These are phyloP conservation scores for Umbilicus rupestris DNA, from an alignment of 164 flowering plant genomes.

Conservation along the genomic window DNA sequence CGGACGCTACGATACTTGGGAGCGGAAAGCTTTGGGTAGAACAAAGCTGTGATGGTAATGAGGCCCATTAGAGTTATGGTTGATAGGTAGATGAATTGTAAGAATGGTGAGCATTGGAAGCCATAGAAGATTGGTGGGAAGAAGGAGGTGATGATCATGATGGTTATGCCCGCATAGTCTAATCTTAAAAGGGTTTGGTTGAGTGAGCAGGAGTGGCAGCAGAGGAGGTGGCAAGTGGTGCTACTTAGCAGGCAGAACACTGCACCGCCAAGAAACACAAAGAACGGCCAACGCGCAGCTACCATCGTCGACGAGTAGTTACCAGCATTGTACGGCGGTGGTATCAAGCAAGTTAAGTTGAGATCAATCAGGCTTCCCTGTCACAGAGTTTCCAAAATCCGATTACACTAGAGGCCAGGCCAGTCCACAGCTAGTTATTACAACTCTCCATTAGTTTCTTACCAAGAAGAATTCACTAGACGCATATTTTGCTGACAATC, in stretches of 20 bases:
- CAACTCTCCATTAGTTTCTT: background rate
- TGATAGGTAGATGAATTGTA: slow-evolving; percentile 63
- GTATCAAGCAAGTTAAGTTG: slow-evolving; percentile 8
- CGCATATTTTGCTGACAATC: background rate
- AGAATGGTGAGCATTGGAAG: slow-evolving; percentile 64
- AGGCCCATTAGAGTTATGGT: slow-evolving; percentile 55
- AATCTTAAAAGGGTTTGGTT: slow-evolving; percentile 38
- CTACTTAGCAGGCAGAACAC: slow-evolving; percentile 87
- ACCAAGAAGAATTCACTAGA: background rate
- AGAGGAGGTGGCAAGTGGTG: slow-evolving; percentile 71
- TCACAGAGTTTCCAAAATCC: background rate
- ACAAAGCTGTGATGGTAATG: slow-evolving; percentile 21
- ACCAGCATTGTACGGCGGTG: background rate
- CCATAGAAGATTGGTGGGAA: slow-evolving; percentile 88
- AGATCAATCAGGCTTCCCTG: background rate
- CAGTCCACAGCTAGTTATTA: too few species aligned
- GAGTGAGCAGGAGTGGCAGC: slow-evolving; percentile 57
- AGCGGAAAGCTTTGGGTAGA: background rate
- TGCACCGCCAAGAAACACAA: slow-evolving; percentile 63
- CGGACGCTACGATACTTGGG: background rate
- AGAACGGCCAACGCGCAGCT: slow-evolving; percentile 64
- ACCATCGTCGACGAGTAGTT: background rate
- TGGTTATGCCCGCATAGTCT: slow-evolving; percentile 71
- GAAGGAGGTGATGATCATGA: slow-evolving; percentile 85
- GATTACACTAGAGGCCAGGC: too few species aligned